Conservation (phyloP, 371 early-diverging fungal species). For the Batkoa obscura region DNA sequence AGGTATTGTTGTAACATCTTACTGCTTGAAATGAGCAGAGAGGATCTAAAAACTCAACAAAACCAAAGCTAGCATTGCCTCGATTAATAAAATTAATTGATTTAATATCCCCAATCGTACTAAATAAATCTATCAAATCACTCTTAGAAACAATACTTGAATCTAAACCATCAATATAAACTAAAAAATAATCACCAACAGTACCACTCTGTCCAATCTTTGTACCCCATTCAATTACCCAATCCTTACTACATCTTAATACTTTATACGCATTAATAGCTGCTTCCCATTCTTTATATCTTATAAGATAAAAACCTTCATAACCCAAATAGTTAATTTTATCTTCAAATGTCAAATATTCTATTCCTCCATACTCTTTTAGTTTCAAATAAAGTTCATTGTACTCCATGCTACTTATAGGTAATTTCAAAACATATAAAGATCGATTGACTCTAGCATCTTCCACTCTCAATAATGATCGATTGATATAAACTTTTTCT, state of each 20-base stretch:
- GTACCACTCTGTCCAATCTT: not conserved
- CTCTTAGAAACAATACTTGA: not conserved
- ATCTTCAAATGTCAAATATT: not conserved
- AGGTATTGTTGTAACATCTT: not conserved
- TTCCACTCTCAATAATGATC: not conserved
- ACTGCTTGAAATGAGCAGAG: conserved; percentile 1
- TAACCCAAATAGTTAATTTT: not conserved
- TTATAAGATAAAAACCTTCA: not conserved
- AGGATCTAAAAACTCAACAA: not conserved
- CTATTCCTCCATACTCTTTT: not conserved
- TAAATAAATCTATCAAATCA: not conserved
- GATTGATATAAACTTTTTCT: not conserved
- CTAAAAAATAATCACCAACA: not conserved
- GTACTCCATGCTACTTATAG: not conserved
- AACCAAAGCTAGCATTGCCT: not conserved
- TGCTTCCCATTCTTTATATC: not conserved
- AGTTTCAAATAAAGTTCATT: not conserved
- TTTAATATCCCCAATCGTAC: not conserved
- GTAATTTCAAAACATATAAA: not conserved
- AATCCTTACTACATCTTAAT: not conserved
- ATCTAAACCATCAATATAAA: not conserved
- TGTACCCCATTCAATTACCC: not conserved
- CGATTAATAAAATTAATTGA: not conserved
- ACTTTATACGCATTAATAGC: not conserved
- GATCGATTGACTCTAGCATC: conserved; percentile 3